These are phyloP conservation scores for Cryptococcus hybrid DNA, from an alignment of 1,284 basidiomycete genomes.

Conservation along the genomic window DNA sequence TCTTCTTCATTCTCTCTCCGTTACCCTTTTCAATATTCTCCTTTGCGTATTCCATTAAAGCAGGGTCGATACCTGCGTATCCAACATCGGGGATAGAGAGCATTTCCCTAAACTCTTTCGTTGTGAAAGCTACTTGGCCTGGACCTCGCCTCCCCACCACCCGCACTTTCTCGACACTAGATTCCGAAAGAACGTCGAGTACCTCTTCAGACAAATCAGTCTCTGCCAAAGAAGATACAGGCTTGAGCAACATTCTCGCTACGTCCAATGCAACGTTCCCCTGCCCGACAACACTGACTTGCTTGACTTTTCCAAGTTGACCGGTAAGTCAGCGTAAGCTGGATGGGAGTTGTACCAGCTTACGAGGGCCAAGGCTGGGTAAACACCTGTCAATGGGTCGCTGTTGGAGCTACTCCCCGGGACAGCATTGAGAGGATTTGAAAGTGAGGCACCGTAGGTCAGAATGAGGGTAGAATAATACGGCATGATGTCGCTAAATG, in stretches of 20 bases:
- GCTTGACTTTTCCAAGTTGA: slow-evolving; percentile 59
- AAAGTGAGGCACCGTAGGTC: slow-evolving; percentile 52
- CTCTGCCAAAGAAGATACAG: slow-evolving; percentile 60
- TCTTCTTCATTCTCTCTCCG: slow-evolving; percentile 52
- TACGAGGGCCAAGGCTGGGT: slow-evolving; percentile 81
- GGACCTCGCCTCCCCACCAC: slow-evolving; percentile 86
- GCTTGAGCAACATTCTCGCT: slow-evolving; percentile 80
- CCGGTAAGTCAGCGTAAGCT: slow-evolving; percentile 51
- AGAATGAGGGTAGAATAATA: slow-evolving; percentile 55
- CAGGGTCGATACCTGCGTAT: slow-evolving; percentile 36
- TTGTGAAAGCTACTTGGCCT: slow-evolving; percentile 85
- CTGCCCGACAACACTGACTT: slow-evolving; percentile 86
- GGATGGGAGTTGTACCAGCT: slow-evolving; percentile 99
- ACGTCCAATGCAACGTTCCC: slow-evolving; percentile 96
- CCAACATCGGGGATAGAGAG: slow-evolving; percentile 68
- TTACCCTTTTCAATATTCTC: slow-evolving; percentile 19
- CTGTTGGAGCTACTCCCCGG: slow-evolving; percentile 59
- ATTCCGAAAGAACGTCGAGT: slow-evolving; percentile 64
- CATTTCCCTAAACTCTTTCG: slow-evolving; percentile 93
- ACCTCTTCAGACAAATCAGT: slow-evolving; percentile 82
- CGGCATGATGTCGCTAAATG: slow-evolving; percentile 46
- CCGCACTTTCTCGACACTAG: slow-evolving; percentile 70
- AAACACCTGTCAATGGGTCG: slow-evolving; percentile 56
- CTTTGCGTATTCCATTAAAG: slow-evolving; percentile 44
- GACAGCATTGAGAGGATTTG: slow-evolving; percentile 41